Percentiles rank a stretch among this genome's conserved stretches.
Evolutionary conservation across 208 protist genomes (phyloP).

Genomic region (Trypanosoma grayi): DNA sequence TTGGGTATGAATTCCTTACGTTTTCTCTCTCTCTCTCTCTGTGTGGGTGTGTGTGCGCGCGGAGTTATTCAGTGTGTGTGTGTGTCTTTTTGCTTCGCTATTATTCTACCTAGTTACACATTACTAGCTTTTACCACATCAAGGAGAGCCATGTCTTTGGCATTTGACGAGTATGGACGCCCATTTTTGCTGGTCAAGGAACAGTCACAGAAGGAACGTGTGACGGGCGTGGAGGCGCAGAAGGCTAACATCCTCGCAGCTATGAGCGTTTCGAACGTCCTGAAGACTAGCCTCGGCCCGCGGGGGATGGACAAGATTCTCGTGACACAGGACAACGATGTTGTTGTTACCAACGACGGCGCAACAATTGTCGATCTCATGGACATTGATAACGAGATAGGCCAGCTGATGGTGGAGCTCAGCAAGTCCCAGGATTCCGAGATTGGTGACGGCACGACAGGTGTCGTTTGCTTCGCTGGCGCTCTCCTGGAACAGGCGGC

Average conservation of each 20-base stretch:
- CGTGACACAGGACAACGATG: conserved; percentile 98
- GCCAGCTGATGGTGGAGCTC: conserved; percentile 99
- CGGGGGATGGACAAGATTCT: conserved; percentile 98
- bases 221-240: conserved; percentile 97
- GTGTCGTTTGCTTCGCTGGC: conserved; percentile 99
- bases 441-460: conserved; percentile 99
- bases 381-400: conserved; percentile 99
- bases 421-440: conserved; percentile 99
- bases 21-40: background rate
- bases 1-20: background rate
- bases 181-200: conserved; percentile 99
- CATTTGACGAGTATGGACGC: conserved; percentile 99
- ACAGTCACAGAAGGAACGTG: conserved; percentile 94
- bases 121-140: conserved; percentile 6
- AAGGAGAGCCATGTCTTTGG: conserved; percentile 86
- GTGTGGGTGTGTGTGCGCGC: background rate
- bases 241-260: conserved; percentile 99
- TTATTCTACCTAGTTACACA: too few species aligned
- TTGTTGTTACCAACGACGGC: conserved; percentile 99
- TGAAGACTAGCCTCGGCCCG: conserved; percentile 98
- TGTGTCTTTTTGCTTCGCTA: too few species aligned
- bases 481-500: conserved; percentile 98
- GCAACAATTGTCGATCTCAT: conserved; percentile 98
- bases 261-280: conserved; percentile 95
- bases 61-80: too few species aligned